A percentile compares a stretch with the other conserved stretches of the same genome.
Conservation (phyloP, 148 eudicot species). For the Silene latifolia region DNA sequence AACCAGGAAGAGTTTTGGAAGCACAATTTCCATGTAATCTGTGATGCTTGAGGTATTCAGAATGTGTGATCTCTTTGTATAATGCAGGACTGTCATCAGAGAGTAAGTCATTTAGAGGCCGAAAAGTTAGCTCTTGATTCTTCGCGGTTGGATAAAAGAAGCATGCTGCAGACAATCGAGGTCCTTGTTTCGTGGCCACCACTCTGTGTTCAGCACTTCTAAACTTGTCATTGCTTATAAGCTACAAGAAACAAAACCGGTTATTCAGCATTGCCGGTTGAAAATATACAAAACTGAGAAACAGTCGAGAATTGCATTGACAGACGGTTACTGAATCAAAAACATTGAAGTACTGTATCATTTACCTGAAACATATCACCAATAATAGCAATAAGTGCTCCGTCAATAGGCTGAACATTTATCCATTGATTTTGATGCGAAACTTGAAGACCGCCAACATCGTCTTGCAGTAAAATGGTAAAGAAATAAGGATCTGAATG, state of each 20-base stretch:
- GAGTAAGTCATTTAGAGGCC: constrained; percentile 45
- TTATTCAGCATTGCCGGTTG: not conserved
- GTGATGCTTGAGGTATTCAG: constrained; percentile 30
- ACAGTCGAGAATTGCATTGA: no score
- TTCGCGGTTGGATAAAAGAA: constrained; percentile 42
- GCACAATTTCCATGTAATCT: constrained; percentile 17
- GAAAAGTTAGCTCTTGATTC: constrained; percentile 30
- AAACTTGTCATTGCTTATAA: constrained; percentile 48
- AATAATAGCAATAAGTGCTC: constrained; percentile 65
- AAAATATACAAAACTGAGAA: no score
- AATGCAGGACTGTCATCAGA: constrained; percentile 42
- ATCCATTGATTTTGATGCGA: constrained; percentile 54
- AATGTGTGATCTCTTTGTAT: constrained; percentile 37
- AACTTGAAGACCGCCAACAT: constrained; percentile 61
- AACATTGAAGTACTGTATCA: no score
- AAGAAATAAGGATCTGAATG: constrained; percentile 67
- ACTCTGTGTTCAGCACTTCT: constrained; percentile 65
- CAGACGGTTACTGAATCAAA: not conserved
- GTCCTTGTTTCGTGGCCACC: constrained; percentile 41
- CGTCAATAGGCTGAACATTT: constrained; percentile 50
- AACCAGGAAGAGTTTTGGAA: constrained; percentile 19
- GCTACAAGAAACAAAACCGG: constrained; percentile 26
- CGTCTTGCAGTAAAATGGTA: constrained; percentile 55
- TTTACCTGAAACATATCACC: constrained; percentile 74
- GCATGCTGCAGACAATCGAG: constrained; percentile 56